Percentiles rank a stretch among this genome's conserved stretches.
phyloP scores from a whole-genome alignment of 1,139 yeast genomes.

The Diutina catenulata region DNA sequence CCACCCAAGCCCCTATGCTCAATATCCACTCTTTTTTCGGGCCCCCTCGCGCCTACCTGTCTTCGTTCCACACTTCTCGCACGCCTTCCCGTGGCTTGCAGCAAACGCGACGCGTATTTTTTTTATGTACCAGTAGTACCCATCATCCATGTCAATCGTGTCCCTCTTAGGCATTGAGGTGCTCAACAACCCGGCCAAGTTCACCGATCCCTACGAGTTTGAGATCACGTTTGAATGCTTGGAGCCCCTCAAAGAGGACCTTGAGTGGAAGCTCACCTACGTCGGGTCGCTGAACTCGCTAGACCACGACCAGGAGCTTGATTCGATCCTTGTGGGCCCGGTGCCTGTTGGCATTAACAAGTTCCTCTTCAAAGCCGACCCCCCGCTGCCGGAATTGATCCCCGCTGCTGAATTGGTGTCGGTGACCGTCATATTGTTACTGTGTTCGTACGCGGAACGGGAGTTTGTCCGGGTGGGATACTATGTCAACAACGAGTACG shows the following conservation, averaged over 20 bases:
- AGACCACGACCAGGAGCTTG: conserved; percentile 95
- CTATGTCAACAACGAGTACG: conserved; percentile 94
- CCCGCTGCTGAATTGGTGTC: conserved; percentile 93
- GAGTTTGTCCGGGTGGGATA: conserved; percentile 97
- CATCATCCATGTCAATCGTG: conserved; percentile 68
- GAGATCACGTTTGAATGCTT: conserved; percentile 96
- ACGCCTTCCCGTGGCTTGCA: too few species aligned
- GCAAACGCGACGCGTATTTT: too few species aligned
- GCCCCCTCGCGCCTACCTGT: too few species aligned
- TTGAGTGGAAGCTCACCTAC: conserved; percentile 95
- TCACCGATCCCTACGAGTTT: conserved; percentile 87
- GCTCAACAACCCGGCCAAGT: conserved; percentile 89
- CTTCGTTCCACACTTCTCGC: too few species aligned
- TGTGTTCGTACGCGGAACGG: conserved; percentile 86
- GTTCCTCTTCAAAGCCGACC: conserved; percentile 87
- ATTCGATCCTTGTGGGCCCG: conserved; percentile 91
- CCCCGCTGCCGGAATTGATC: conserved; percentile 90
- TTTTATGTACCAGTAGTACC: too few species aligned
- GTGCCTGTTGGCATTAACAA: conserved; percentile 96
- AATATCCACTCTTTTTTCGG: too few species aligned
- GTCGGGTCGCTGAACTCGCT: conserved; percentile 90
- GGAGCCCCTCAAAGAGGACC: conserved; percentile 83
- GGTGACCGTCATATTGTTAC: conserved; percentile 83
- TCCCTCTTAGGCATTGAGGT: conserved; percentile 87
- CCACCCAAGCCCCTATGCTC: too few species aligned